Evolutionary conservation across 225 moss, liverwort and hornwort species (phyloP).

Genomic region (Bryoerythrophyllum caledonicum): DNA sequence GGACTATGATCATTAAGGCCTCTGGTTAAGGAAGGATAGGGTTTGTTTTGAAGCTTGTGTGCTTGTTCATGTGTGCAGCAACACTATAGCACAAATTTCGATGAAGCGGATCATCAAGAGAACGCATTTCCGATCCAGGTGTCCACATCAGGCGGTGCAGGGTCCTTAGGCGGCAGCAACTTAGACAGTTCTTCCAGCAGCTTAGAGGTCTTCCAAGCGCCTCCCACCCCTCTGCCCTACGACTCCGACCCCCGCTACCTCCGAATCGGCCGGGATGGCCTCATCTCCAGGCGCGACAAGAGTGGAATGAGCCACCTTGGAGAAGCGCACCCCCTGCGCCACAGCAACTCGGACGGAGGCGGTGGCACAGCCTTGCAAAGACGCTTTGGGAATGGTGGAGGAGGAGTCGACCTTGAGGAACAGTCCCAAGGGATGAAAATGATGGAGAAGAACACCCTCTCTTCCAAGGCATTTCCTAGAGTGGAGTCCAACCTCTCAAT

Average conservation of each 20-base stretch:
- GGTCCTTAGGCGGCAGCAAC: conserved; percentile 66
- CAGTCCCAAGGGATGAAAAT: conserved; percentile 53
- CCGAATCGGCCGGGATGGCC: conserved; percentile 51
- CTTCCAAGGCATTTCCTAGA: conserved; percentile 69
- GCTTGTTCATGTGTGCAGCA: conserved; percentile 30
- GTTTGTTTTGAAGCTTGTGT: conserved; percentile 3
- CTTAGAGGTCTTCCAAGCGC: conserved; percentile 92
- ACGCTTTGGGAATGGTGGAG: conserved; percentile 54
- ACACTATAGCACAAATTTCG: conserved; percentile 86
- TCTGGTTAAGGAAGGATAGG: background rate
- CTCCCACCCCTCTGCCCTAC: conserved; percentile 90
- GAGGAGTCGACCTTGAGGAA: conserved; percentile 70
- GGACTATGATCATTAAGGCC: background rate
- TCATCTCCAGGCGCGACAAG: conserved; percentile 61
- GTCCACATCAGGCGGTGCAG: conserved; percentile 58
- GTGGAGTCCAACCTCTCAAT: conserved; percentile 81
- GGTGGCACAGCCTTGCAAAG: conserved; percentile 82
- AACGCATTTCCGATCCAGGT: conserved; percentile 67
- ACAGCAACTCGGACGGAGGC: conserved; percentile 50
- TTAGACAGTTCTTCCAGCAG: conserved; percentile 67
- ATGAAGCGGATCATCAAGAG: conserved; percentile 78
- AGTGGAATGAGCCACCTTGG: conserved; percentile 58
- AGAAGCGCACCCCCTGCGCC: conserved; percentile 68
- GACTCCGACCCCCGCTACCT: conserved; percentile 76
- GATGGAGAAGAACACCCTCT: conserved; percentile 52